Conservation (phyloP, 1,139 yeast genomes). For the Kodamaea derodonti region DNA sequence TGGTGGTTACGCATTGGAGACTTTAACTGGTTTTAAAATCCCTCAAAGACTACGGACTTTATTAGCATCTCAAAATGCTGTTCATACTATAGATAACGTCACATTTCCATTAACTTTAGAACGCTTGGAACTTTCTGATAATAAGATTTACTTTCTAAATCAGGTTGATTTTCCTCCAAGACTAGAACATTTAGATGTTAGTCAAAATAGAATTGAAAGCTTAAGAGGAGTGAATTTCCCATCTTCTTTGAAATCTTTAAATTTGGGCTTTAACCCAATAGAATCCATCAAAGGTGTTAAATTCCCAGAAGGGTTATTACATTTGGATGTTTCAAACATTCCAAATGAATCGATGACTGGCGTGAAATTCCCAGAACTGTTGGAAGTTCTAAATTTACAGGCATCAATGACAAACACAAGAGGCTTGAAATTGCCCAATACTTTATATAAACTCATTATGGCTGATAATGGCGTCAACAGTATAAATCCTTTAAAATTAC, state of each 20-base stretch:
- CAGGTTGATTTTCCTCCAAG: conserved; percentile 37
- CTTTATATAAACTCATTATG: conserved; percentile 28
- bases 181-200: conserved; percentile 31
- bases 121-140: conserved; percentile 32
- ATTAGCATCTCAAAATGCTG: conserved; percentile 33
- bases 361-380: conserved; percentile 42
- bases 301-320: conserved; percentile 36
- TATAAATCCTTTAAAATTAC: conserved; percentile 44
- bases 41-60: conserved; percentile 32
- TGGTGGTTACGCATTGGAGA: conserved; percentile 40
- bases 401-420: conserved; percentile 47
- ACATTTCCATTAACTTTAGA: conserved; percentile 32
- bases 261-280: conserved; percentile 39
- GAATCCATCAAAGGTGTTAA: conserved; percentile 41
- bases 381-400: conserved; percentile 36
- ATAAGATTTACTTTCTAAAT: conserved; percentile 39
- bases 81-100: conserved; percentile 36
- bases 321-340: conserved; percentile 39
- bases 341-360: conserved; percentile 51
- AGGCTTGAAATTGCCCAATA: conserved; percentile 40
- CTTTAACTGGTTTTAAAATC: conserved; percentile 40
- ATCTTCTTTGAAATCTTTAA: conserved; percentile 24
- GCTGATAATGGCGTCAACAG: conserved; percentile 45
- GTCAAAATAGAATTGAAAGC: conserved; percentile 41
- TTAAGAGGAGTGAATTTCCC: conserved; percentile 41